A percentile compares a stretch with the other conserved stretches of the same genome.
Evolutionary conservation across 192 early-diverging fungal genomes (phyloP).

Genomic region (Podila epigama): DNA sequence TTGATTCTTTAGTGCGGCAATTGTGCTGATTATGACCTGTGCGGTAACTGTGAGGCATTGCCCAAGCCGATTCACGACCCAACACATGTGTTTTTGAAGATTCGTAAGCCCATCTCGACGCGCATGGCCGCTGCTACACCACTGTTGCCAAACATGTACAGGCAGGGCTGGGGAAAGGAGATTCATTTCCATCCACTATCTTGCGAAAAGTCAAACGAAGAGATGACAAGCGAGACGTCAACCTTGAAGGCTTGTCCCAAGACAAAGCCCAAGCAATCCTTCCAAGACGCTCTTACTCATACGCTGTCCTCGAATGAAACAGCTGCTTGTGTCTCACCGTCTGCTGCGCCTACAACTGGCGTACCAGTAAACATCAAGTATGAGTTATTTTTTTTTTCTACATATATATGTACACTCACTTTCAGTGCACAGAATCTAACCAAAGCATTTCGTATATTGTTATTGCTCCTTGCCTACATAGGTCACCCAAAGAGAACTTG

Average conservation of each 20-base stretch:
- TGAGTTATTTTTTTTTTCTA: not conserved
- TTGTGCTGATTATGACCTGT: slow-evolving; percentile 71
- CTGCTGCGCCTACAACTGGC: too few species aligned
- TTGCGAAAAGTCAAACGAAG: too few species aligned
- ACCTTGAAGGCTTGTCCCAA: not conserved
- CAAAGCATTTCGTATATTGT: not conserved
- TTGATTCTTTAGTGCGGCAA: slow-evolving; percentile 55
- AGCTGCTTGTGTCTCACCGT: too few species aligned
- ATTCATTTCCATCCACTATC: not conserved
- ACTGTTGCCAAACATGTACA: slow-evolving; percentile 52
- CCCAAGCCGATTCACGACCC: slow-evolving; percentile 51
- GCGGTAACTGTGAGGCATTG: slow-evolving; percentile 63
- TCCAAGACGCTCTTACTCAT: too few species aligned
- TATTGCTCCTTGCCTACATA: not conserved
- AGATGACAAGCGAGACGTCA: slow-evolving; percentile 16
- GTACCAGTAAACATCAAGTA: too few species aligned
- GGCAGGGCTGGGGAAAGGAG: slow-evolving; percentile 26
- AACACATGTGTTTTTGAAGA: slow-evolving; percentile 59
- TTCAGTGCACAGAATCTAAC: too few species aligned
- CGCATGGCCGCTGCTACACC: slow-evolving; percentile 22
- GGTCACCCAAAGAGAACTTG: not conserved
- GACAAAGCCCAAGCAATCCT: too few species aligned
- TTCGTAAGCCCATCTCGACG: slow-evolving; percentile 46
- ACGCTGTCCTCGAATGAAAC: too few species aligned
- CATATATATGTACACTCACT: not conserved